Conservation (phyloP, 2,329 filamentous ascomycete species). For the Phoma sp. region DNA sequence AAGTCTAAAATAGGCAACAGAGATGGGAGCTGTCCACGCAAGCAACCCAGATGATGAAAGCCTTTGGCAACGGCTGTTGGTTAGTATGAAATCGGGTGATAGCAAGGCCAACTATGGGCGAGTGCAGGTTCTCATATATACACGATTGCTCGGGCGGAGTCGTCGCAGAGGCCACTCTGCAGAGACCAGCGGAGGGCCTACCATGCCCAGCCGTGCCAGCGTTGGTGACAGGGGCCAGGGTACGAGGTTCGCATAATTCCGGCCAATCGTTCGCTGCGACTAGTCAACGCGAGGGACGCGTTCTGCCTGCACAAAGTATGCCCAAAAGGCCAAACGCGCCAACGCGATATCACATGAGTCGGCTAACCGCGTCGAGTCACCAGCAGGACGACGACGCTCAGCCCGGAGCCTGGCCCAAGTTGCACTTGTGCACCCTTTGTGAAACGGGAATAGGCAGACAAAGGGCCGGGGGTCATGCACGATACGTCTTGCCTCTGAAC, state of each 20-base stretch:
- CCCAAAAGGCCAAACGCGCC: slow-evolving; percentile 31
- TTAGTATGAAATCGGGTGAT: slow-evolving; percentile 37
- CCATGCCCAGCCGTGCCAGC: slow-evolving; percentile 33
- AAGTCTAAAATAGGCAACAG: slow-evolving; percentile 39
- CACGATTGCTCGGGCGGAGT: slow-evolving; percentile 29
- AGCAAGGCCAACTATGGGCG: slow-evolving; percentile 34
- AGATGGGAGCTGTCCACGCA: slow-evolving; percentile 34
- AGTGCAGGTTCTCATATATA: slow-evolving; percentile 43
- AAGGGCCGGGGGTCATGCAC: slow-evolving; percentile 26
- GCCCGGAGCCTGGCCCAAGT: slow-evolving; percentile 29
- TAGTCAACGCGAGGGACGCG: slow-evolving; percentile 11
- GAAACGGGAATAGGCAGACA: slow-evolving; percentile 36
- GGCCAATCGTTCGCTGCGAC: slow-evolving; percentile 39
- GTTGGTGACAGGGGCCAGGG: slow-evolving; percentile 37
- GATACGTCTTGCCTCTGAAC: slow-evolving; percentile 1
- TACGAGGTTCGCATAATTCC: slow-evolving; percentile 33
- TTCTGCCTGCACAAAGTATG: slow-evolving; percentile 22
- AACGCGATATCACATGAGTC: slow-evolving; percentile 48
- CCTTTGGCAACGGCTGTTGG: slow-evolving; percentile 42
- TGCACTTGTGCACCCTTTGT: slow-evolving; percentile 39
- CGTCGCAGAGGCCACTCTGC: slow-evolving; percentile 9
- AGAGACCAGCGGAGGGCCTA: slow-evolving; percentile 16
- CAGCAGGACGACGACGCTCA: slow-evolving; percentile 29
- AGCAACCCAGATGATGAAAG: slow-evolving; percentile 24
- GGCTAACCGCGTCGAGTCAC: slow-evolving; percentile 25